phyloP scores from a whole-genome alignment of 192 early-diverging fungal genomes.

The Linnemannia schmuckeri region DNA sequence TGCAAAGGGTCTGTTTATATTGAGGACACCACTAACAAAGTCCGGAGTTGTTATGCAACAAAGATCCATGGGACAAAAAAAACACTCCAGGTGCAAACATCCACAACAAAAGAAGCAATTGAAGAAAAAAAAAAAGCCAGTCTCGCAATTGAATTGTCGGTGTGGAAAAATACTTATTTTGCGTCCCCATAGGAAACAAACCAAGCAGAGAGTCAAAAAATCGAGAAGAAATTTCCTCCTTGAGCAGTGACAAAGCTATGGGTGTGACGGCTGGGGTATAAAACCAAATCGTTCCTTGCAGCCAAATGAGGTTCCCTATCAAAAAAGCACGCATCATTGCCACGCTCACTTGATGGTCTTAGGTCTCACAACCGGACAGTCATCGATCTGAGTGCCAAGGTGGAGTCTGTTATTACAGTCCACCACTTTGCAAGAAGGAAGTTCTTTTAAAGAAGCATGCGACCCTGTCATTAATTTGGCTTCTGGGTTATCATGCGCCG shows the following conservation, averaged over 20 bases:
- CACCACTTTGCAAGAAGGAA: slow-evolving; percentile 56
- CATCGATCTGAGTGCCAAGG: slow-evolving; percentile 57
- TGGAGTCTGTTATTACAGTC: slow-evolving; percentile 26
- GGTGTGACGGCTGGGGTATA: neutral
- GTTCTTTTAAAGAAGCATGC: slow-evolving; percentile 54
- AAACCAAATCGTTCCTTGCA: neutral
- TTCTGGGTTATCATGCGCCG: slow-evolving; percentile 51
- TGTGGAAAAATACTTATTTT: too few species aligned
- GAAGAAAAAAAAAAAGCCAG: too few species aligned
- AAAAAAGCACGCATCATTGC: slow-evolving; percentile 56
- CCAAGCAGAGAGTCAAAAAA: neutral
- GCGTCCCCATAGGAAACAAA: neutral
- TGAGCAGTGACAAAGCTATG: neutral
- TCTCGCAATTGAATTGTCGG: too few species aligned
- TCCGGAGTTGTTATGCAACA: neutral
- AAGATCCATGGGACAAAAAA: too few species aligned
- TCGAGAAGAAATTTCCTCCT: neutral
- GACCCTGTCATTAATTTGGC: slow-evolving; percentile 55
- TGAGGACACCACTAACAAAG: neutral
- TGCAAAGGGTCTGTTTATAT: neutral
- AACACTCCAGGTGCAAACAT: too few species aligned
- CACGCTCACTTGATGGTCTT: slow-evolving; percentile 57
- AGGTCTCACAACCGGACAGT: slow-evolving; percentile 53
- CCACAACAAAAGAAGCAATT: too few species aligned
- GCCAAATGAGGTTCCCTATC: slow-evolving; percentile 18